These are phyloP conservation scores for Bryoerythrophyllum caledonicum DNA, from an alignment of 225 moss, liverwort and hornwort species.

Conservation along the genomic window DNA sequence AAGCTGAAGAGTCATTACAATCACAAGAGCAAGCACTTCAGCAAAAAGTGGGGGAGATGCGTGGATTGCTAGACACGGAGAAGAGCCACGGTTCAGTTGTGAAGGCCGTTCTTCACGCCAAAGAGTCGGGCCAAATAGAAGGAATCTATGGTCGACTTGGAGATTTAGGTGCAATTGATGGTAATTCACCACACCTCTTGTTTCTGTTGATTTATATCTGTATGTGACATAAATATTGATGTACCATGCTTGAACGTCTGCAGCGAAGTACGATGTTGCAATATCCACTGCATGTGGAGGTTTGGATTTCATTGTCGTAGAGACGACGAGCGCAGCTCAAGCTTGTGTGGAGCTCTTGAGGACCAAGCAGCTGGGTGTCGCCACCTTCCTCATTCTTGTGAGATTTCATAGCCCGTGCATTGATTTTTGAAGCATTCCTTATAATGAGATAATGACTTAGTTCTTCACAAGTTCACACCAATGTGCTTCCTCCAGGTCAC, in stretches of 20 bases:
- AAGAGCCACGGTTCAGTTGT: conserved; percentile 79
- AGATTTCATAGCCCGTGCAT: conserved; percentile 12
- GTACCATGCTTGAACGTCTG: conserved; percentile 31
- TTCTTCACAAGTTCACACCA: neutral
- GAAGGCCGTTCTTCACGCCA: conserved; percentile 85
- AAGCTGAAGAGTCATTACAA: conserved; percentile 68
- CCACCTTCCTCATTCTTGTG: conserved; percentile 92
- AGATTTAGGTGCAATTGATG: conserved; percentile 97
- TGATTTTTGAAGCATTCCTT: neutral
- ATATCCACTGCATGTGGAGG: conserved; percentile 98
- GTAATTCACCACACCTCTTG: conserved; percentile 33
- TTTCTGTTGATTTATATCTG: neutral
- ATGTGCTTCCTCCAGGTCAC: conserved; percentile 8
- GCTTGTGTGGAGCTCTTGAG: conserved; percentile 95
- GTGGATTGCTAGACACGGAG: conserved; percentile 68
- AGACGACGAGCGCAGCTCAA: conserved; percentile 88
- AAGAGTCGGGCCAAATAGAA: conserved; percentile 70
- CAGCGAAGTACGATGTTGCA: conserved; percentile 96
- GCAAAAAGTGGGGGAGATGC: conserved; percentile 84
- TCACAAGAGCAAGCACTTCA: conserved; percentile 76
- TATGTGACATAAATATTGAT: conserved; percentile 4
- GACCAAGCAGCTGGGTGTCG: conserved; percentile 80
- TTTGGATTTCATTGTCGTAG: conserved; percentile 90
- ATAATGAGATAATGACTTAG: neutral
- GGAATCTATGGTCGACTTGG: conserved; percentile 95